Evolutionary conservation across 495 filamentous ascomycete species (phyloP).

Genomic region (Cairneyella variabilis): DNA sequence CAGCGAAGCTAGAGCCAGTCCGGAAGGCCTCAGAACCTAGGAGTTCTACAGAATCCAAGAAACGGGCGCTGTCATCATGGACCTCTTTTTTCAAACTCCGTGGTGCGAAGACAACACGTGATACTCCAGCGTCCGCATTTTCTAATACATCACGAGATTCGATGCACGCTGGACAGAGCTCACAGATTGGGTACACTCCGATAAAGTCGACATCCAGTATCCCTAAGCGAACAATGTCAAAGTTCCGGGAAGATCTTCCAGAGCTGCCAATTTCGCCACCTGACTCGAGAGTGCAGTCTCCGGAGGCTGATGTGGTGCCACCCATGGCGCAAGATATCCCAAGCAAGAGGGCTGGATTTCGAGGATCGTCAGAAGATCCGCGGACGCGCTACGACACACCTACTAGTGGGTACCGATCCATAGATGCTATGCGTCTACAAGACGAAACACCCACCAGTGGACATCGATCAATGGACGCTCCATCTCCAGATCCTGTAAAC

Average conservation of each 20-base stretch:
- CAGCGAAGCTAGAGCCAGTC: conserved; percentile 32
- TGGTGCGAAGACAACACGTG: conserved; percentile 53
- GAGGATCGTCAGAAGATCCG: conserved; percentile 27
- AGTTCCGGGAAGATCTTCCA: conserved; percentile 89
- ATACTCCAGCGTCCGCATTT: conserved; percentile 56
- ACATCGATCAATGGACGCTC: conserved; percentile 25
- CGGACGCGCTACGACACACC: conserved; percentile 42
- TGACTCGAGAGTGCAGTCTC: conserved; percentile 75
- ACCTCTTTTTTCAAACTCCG: conserved; percentile 69
- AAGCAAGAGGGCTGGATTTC: conserved; percentile 19
- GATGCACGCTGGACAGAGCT: conserved; percentile 35
- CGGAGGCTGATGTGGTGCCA: conserved; percentile 47
- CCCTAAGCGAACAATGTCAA: conserved; percentile 77
- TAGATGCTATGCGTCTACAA: conserved; percentile 27
- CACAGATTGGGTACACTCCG: conserved; percentile 26
- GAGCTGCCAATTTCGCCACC: conserved; percentile 79
- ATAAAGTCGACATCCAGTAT: conserved; percentile 33
- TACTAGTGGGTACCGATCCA: conserved; percentile 38
- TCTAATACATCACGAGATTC: conserved; percentile 88
- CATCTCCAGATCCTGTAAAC: conserved; percentile 35
- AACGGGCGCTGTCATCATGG: conserved; percentile 44
- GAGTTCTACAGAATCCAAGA: no score
- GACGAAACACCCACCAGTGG: conserved; percentile 26
- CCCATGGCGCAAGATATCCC: conserved; percentile 30
- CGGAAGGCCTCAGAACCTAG: conserved; percentile 38